Evolutionary conservation across 2,329 filamentous ascomycete species (phyloP).

Genomic region (Elsinoe perseae): DNA sequence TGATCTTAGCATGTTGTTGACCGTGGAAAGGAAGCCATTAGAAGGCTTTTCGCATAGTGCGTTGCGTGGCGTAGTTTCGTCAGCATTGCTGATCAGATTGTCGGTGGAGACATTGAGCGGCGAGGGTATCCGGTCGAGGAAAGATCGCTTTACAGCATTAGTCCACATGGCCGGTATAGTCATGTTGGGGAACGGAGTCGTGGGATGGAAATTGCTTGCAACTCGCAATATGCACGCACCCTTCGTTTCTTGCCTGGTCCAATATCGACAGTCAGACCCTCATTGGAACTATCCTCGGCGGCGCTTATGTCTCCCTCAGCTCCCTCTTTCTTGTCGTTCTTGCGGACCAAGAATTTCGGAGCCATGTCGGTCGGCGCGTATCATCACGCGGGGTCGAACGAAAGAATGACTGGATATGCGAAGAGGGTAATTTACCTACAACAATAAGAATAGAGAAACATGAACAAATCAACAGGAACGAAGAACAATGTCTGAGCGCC

Average conservation of each 20-base stretch:
- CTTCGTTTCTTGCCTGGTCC: constrained; percentile 5
- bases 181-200: neutral
- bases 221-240: constrained; percentile 12
- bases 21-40: constrained; percentile 5
- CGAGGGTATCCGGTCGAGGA: constrained; percentile 11
- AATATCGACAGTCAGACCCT: neutral
- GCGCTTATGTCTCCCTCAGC: constrained; percentile 1
- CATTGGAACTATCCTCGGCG: constrained; percentile 3
- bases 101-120: constrained; percentile 10
- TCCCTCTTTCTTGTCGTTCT: constrained; percentile 10
- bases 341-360: constrained; percentile 12
- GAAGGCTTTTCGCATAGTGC: constrained; percentile 1
- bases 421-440: neutral
- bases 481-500: constrained; percentile 1
- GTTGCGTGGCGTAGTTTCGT: neutral
- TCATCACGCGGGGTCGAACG: neutral
- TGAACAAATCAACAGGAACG: constrained; percentile 3
- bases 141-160: constrained; percentile 11
- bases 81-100: neutral
- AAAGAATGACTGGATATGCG: neutral
- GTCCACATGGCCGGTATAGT: constrained; percentile 8
- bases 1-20: constrained; percentile 7
- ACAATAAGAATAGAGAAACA: neutral
- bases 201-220: neutral
- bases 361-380: constrained; percentile 7